Conservation (phyloP, 345 rosid genomes). For the Moricandia moricandioides region DNA sequence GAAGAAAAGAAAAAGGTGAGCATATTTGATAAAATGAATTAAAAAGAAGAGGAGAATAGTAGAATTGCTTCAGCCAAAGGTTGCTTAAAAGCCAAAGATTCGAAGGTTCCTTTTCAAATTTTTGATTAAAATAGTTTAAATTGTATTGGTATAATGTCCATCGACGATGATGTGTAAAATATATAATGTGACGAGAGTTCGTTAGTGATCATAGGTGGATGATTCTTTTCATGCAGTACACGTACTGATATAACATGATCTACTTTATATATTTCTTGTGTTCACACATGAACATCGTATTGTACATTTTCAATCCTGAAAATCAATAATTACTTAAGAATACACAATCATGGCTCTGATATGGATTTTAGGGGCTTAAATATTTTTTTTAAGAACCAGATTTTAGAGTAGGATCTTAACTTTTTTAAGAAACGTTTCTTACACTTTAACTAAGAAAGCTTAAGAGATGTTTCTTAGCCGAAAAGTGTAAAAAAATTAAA, state of each 20-base stretch:
- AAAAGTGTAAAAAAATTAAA: too few species aligned
- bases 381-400: too few species aligned
- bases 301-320: not conserved
- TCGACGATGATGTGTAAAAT: conserved; percentile 23
- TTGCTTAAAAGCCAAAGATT: conserved; percentile 85
- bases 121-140: not conserved
- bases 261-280: not conserved
- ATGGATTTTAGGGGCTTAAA: too few species aligned
- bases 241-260: not conserved
- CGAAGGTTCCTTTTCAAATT: conserved; percentile 38
- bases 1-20: conserved; percentile 18
- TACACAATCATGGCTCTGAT: not conserved
- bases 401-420: too few species aligned
- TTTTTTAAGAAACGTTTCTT: too few species aligned
- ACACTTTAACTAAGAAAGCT: too few species aligned
- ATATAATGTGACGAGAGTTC: conserved; percentile 16
- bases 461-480: too few species aligned
- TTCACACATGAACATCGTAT: conserved; percentile 6
- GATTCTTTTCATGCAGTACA: conserved; percentile 12
- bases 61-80: conserved; percentile 89
- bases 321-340: not conserved
- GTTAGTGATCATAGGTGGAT: conserved; percentile 14
- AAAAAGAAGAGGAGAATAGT: conserved; percentile 27
- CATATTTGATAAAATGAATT: not conserved
- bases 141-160: conserved; percentile 32